Conservation (phyloP, 2,329 filamentous ascomycete species). For the Parastagonospora avenae region DNA sequence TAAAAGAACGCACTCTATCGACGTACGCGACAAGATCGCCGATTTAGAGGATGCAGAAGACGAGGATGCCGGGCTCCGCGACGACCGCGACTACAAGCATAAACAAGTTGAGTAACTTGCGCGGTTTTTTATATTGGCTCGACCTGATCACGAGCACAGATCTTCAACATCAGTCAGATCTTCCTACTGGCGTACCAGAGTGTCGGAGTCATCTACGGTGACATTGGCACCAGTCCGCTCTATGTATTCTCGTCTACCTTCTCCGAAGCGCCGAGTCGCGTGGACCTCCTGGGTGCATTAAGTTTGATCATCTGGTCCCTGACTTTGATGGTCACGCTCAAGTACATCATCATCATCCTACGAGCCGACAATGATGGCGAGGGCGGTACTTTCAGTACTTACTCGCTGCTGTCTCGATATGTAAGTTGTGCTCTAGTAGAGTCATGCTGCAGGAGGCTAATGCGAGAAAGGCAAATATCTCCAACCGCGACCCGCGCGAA, state of each 20-base stretch:
- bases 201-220: slow-evolving; percentile 71
- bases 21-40: slow-evolving; percentile 65
- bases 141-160: slow-evolving; percentile 21
- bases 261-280: slow-evolving; percentile 53
- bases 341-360: slow-evolving; percentile 70
- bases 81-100: slow-evolving; percentile 37
- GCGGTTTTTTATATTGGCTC: not conserved
- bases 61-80: slow-evolving; percentile 40
- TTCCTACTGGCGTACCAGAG: slow-evolving; percentile 62
- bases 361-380: slow-evolving; percentile 73
- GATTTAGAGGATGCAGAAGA: slow-evolving; percentile 34
- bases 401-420: slow-evolving; percentile 65
- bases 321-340: slow-evolving; percentile 71
- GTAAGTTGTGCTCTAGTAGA: slow-evolving; percentile 32
- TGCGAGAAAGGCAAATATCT: slow-evolving; percentile 61
- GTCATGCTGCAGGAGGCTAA: not conserved
- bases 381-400: slow-evolving; percentile 71
- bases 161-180: slow-evolving; percentile 33
- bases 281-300: slow-evolving; percentile 67
- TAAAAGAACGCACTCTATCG: slow-evolving; percentile 53
- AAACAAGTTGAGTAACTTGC: slow-evolving; percentile 25
- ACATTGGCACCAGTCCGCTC: slow-evolving; percentile 70
- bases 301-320: slow-evolving; percentile 73
- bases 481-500: slow-evolving; percentile 63
- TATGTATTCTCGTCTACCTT: slow-evolving; percentile 76